Base-by-base conservation (phyloP, 495 filamentous ascomycete genomes). In the Astrocystis sublimbata region DNA sequence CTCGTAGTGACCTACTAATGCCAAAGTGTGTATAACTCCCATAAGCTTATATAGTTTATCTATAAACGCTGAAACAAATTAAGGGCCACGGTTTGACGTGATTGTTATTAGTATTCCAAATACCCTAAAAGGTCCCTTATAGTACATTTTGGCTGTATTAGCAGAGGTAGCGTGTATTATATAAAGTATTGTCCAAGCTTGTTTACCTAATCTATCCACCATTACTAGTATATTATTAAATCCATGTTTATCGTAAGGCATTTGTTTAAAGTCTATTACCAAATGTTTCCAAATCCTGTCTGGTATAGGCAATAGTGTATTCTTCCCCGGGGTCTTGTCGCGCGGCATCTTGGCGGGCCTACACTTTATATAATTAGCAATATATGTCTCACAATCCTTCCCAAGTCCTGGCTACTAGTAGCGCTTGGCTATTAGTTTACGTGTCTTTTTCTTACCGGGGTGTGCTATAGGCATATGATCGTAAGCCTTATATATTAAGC, bases 21-120 rank as follows among this genome's bases (percentile, higher is more conserved):
- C 55, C 6, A 58, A 17, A 13, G 13, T 58, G 6, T 31, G 17
- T 26, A 21, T 33, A 3, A 47, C 21, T 1, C 30, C 26, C n/a
- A 31, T 26, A 6, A 58, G n/a, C 15, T 35, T 31, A 36, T 8
- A 58, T 35, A 58, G 9, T n/a, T 58, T 21, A 26, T 58, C 12
- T 10, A 24, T 58, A 24, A 58, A 58, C 5, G 12, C 41, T 1
- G 40, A 58, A 19, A 58, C 41, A 33, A 58, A 58, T 35, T 58
- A 24, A 1, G 26, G n/a, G 2, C 28, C 21, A 2, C 26, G 3
- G n/a, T 58, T 17, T 0, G 17, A 26, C 2, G 31, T 58, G 1
- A 47, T 1, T 1, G 28, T 58, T 1, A 26, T 24, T 8, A 17
- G 21, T n/a, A 30, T 7, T 19, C 28, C 31, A 12, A 58, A 58